Percentiles rank a stretch among this genome's conserved stretches.
These are phyloP conservation scores for Aspergillus persii DNA, from an alignment of 2,329 filamentous ascomycete genomes.

Conservation along the genomic window DNA sequence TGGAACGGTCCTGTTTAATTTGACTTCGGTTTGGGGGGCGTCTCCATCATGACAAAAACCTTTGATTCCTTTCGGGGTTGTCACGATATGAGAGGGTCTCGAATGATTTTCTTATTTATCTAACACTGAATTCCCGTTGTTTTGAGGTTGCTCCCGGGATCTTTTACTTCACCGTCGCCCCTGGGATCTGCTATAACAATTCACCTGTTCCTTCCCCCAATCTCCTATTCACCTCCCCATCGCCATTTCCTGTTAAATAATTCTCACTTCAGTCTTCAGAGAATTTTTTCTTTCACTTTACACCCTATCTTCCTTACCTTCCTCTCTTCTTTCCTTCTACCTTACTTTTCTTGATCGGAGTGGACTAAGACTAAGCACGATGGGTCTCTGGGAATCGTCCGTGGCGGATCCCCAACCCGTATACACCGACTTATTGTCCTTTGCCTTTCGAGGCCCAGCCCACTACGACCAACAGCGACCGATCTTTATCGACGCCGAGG, in stretches of 20 bases:
- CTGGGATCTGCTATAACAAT: not conserved
- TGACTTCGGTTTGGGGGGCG: not conserved
- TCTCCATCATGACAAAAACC: slow-evolving; percentile 18
- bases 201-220: not conserved
- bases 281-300: too few species aligned
- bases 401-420: slow-evolving; percentile 18
- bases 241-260: not conserved
- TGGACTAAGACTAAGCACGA: slow-evolving; percentile 6
- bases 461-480: slow-evolving; percentile 38
- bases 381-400: slow-evolving; percentile 26
- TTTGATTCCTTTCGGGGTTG: not conserved
- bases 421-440: slow-evolving; percentile 43
- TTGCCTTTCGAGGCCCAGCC: slow-evolving; percentile 37
- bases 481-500: slow-evolving; percentile 44
- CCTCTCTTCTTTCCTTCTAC: not conserved
- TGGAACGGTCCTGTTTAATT: not conserved
- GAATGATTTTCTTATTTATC: not conserved
- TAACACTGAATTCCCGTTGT: not conserved
- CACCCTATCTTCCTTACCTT: not conserved
- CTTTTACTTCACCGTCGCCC: not conserved
- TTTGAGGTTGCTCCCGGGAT: not conserved
- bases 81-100: not conserved
- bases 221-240: not conserved
- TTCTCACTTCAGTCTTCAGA: not conserved
- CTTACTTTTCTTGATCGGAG: not conserved